phyloP scores from a whole-genome alignment of 2,329 filamentous ascomycete species.

The Xylariaceae sp. region DNA sequence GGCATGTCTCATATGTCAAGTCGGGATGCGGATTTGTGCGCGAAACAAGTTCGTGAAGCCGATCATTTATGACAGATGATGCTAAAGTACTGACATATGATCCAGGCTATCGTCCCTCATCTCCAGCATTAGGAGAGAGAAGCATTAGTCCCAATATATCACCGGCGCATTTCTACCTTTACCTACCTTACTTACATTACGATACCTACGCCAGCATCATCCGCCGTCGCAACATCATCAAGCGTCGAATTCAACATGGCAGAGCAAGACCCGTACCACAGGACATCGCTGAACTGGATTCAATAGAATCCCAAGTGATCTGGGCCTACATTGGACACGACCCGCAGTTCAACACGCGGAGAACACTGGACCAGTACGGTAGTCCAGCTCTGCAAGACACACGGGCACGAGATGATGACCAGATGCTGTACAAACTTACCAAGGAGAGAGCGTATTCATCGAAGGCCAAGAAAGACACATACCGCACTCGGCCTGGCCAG shows the following conservation, averaged over 20 bases:
- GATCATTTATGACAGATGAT: neutral
- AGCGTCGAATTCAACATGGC: conserved; percentile 47
- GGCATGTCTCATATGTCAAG: conserved; percentile 46
- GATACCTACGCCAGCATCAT: conserved; percentile 57
- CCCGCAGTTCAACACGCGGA: conserved; percentile 55
- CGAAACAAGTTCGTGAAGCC: conserved; percentile 26
- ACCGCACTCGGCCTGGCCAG: conserved; percentile 12
- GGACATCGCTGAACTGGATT: conserved; percentile 49
- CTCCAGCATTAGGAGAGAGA: conserved; percentile 25
- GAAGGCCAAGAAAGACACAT: conserved; percentile 27
- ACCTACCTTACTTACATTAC: conserved; percentile 58
- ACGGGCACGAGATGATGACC: conserved; percentile 56
- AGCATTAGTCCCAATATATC: conserved; percentile 24
- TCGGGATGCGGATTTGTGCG: conserved; percentile 45
- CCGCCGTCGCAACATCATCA: conserved; percentile 50
- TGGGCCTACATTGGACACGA: conserved; percentile 60
- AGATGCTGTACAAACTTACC: conserved; percentile 63
- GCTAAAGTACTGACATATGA: neutral
- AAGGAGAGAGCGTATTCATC: conserved; percentile 39
- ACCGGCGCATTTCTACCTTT: conserved; percentile 43
- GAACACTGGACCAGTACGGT: conserved; percentile 59
- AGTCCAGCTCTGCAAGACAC: conserved; percentile 59
- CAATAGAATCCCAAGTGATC: conserved; percentile 54
- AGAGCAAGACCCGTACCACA: conserved; percentile 51
- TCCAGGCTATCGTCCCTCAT: conserved; percentile 35